Percentiles rank a stretch among this genome's conserved stretches.
Conservation (phyloP, 1,284 basidiomycete species). For the Mixia osmundae region DNA sequence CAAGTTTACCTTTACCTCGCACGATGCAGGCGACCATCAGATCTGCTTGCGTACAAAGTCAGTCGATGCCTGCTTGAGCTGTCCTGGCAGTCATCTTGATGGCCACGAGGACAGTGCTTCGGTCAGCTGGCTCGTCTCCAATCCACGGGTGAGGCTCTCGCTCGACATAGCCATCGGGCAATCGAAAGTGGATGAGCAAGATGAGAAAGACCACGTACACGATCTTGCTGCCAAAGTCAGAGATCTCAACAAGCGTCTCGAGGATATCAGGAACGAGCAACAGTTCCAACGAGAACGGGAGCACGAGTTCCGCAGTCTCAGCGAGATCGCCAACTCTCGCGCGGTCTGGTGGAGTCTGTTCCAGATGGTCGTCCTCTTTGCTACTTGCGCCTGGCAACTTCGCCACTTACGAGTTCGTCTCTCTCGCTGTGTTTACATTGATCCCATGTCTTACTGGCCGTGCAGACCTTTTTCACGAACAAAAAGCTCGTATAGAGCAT, state of each 20-base stretch:
- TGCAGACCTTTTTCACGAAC: slow-evolving; percentile 2
- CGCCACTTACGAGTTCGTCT: slow-evolving; percentile 57
- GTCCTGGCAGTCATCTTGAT: slow-evolving; percentile 9
- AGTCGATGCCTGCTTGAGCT: background rate
- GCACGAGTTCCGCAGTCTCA: slow-evolving; percentile 66
- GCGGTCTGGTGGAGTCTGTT: slow-evolving; percentile 81
- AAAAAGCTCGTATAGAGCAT: slow-evolving; percentile 1
- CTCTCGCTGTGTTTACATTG: too few relatives aligned
- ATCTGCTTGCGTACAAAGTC: slow-evolving; percentile 74
- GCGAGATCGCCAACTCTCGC: slow-evolving; percentile 62
- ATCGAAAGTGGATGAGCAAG: slow-evolving; percentile 18
- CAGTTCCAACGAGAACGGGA: slow-evolving; percentile 89
- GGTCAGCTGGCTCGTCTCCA: slow-evolving; percentile 26
- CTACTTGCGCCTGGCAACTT: slow-evolving; percentile 78
- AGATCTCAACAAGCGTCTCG: slow-evolving; percentile 76
- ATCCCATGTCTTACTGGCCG: too few relatives aligned
- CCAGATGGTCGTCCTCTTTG: slow-evolving; percentile 64
- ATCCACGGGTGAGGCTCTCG: slow-evolving; percentile 77
- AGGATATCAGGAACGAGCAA: slow-evolving; percentile 83
- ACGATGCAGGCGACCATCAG: slow-evolving; percentile 85
- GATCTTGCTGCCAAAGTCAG: slow-evolving; percentile 65
- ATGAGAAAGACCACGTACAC: slow-evolving; percentile 59
- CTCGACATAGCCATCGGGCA: slow-evolving; percentile 48
- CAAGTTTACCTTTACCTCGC: slow-evolving; percentile 88
- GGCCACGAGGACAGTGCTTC: slow-evolving; percentile 3